phyloP scores from a whole-genome alignment of 1,284 basidiomycete genomes.

The Sporisorium iseilematis-ciliati region DNA sequence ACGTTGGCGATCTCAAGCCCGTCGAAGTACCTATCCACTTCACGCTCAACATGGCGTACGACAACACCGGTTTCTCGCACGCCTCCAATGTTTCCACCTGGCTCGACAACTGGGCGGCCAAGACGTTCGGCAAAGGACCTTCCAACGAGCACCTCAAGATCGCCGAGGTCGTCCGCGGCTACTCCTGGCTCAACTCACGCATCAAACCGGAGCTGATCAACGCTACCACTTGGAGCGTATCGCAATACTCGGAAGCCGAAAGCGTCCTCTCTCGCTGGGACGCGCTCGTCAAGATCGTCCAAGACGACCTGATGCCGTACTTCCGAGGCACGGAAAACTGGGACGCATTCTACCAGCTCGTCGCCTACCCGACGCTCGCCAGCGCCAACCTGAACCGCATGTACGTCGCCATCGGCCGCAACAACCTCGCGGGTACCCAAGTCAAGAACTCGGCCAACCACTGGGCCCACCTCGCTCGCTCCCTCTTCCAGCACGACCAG shows the following conservation, averaged over 20 bases:
- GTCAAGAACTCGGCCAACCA: conserved; percentile 35
- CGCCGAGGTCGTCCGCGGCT: conserved; percentile 74
- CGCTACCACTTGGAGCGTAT: conserved; percentile 76
- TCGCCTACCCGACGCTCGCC: conserved; percentile 29
- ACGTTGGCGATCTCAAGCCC: conserved; percentile 78
- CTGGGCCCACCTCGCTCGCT: conserved; percentile 17
- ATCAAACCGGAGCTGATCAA: conserved; percentile 79
- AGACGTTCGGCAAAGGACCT: conserved; percentile 75
- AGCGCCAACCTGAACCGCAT: conserved; percentile 32
- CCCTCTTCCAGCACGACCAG: conserved; percentile 18
- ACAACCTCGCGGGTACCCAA: conserved; percentile 33
- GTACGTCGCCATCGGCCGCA: conserved; percentile 30
- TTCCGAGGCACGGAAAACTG: conserved; percentile 19
- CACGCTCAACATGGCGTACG: conserved; percentile 77
- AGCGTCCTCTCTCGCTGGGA: conserved; percentile 12
- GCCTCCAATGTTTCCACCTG: conserved; percentile 72
- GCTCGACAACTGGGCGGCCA: conserved; percentile 75
- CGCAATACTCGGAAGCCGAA: conserved; percentile 78
- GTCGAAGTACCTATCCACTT: conserved; percentile 78
- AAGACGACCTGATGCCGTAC: conserved; percentile 15
- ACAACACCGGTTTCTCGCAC: conserved; percentile 70
- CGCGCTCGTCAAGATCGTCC: conserved; percentile 14
- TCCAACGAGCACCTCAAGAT: conserved; percentile 70
- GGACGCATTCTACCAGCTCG: conserved; percentile 39
- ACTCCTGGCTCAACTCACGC: conserved; percentile 76